Base-by-base conservation (phyloP, 805 yeast species). In the Danielozyma ontarioensis region DNA sequence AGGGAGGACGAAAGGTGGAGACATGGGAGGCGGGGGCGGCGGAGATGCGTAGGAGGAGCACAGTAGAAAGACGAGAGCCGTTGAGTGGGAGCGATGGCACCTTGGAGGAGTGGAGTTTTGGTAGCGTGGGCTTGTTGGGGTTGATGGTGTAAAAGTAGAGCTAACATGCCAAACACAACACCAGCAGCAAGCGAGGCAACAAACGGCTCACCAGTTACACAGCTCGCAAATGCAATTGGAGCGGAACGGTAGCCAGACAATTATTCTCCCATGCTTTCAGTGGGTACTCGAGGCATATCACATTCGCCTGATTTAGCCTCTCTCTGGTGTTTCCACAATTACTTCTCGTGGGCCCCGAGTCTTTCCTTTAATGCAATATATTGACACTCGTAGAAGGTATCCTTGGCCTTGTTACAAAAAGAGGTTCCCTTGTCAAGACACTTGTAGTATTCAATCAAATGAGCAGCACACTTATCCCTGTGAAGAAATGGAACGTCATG, bases 391-490 rank as follows among this genome's bases (percentile, higher is more conserved):
- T 64, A 66, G 40, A 46, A 42, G 32, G 32, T 32, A 25, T 45
- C 51, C 35, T 44, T 46, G 10, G 43, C 29, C 15, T 36, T 37
- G 17, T 29, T 39, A 30, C 51, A 44, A 34, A 36, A 46, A 6
- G 47, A 38, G 4, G 41, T 27, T n/a, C 46, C 46, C 30, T 39
- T 44, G 26, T 31, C 34, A 22, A 45, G 38, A 16, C 44, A 66
- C 40, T 64, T 56, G 48, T 60, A 65, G 51, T 66, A 65, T 33
- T 55, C 48, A 37, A 66, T 65, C 42, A 62, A 55, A 40, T 56
- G 68, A 27, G 65, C 57, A 22, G 72, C 71, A 51, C 72, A 66
- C 32, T 54, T 56, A 48, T 66, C 72, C 57, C 72, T 62, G 51
- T 66, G 49, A 37, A 62, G 44, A 45, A 64, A 65, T 6, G 72